Base-by-base conservation (phyloP, 2,329 filamentous ascomycete genomes). In the Lizonia empirigonia region DNA sequence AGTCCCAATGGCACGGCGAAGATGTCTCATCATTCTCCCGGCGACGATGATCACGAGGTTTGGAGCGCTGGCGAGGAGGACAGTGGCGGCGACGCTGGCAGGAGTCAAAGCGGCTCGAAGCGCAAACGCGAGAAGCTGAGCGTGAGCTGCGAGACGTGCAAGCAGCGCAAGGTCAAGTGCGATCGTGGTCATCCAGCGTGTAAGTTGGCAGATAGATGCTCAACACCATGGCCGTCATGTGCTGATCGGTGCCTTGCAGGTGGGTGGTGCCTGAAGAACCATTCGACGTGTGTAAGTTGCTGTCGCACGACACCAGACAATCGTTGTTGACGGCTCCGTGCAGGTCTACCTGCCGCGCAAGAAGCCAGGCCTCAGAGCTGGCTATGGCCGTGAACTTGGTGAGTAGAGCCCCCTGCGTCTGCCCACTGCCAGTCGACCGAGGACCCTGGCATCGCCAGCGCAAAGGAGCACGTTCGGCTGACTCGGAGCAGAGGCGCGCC, bases 181-280 rank as follows among this genome's bases (percentile, higher is more conserved):
- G 88, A 92, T 73, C 83, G 89, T 27, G 86, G 85, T 5, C 87
- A 90, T 63, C 89, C 89, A 1, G 83, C 85, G n/a, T 89, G 86
- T 71, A 41, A 51, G 54, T 56, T 19, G 23, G 15, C 22, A 16
- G 12, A 15, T 6, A 19, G 12, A 15, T 6, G 15, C 15, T 19
- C 16, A 13, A 16, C 5, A 3, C 23, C 9, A 18, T 20, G 10
- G 23, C 15, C 13, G 13, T 34, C 33, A 34, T 42, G 37, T 29
- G 26, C 44, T 52, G 33, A 52, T 20, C 16, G 7, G 38, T 23
- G 23, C 38, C 46, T 44, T 35, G 50, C 34, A 48, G 54, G 56
- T 34, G 85, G 85, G 18, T 89, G 86, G 86, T 90, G 86, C 68
- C 74, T 83, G 40, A 82, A 86, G 41, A 88, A 89, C 70, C 81